phyloP scores from a whole-genome alignment of 2,329 filamentous ascomycete genomes.

The Thielaviopsis punctulata region DNA sequence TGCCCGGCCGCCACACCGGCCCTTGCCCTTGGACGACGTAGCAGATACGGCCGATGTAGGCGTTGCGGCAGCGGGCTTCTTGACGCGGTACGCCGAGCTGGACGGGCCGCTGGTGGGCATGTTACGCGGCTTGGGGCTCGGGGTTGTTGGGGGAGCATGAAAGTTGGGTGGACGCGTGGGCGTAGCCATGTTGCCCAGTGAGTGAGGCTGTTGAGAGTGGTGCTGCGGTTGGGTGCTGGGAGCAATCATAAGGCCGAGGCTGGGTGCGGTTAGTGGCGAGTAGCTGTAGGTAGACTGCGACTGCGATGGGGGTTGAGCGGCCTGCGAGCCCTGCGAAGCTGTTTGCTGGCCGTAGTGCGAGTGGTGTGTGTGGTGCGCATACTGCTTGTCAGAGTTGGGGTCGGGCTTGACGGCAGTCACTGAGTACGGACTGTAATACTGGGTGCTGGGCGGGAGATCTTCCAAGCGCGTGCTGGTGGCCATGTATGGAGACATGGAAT shows the following conservation, averaged over 20 bases:
- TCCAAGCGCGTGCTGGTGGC: not conserved
- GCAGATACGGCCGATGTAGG: too few species aligned
- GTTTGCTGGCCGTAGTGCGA: not conserved
- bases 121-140: not conserved
- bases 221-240: not conserved
- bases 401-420: not conserved
- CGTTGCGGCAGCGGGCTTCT: not conserved
- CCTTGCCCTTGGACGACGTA: not conserved
- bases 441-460: not conserved
- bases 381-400: not conserved
- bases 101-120: not conserved
- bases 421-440: constrained; percentile 1
- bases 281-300: not conserved
- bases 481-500: constrained; percentile 15
- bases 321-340: too few species aligned
- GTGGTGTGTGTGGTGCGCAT: constrained; percentile 1
- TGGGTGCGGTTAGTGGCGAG: not conserved
- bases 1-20: not conserved
- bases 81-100: not conserved
- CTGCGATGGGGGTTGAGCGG: too few species aligned
- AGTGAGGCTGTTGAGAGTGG: not conserved
- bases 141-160: not conserved
- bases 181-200: not conserved
- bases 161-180: not conserved
- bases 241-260: not conserved